Percentiles rank a stretch among this genome's conserved stretches.
Evolutionary conservation across 176 grass and related monocot species (phyloP).

Genomic region (Zizania latifolia): DNA sequence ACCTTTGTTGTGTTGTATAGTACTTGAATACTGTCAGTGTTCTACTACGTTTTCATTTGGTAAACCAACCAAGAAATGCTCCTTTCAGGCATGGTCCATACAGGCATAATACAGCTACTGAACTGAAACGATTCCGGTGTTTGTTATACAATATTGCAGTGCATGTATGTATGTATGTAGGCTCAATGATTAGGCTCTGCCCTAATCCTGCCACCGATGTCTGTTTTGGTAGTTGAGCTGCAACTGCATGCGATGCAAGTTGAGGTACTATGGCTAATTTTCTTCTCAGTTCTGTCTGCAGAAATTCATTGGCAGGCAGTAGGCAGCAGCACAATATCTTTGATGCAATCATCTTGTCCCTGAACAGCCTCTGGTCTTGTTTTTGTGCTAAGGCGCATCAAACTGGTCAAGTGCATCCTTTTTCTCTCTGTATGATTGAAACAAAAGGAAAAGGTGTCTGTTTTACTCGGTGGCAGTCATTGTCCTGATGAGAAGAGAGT

Average conservation of each 20-base stretch:
- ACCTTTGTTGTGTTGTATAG: not conserved
- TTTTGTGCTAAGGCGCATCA: too few relatives aligned
- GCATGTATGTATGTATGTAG: too few relatives aligned
- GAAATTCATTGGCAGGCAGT: not conserved
- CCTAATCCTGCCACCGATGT: constrained; percentile 22
- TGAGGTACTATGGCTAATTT: not conserved
- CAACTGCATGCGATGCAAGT: constrained; percentile 13
- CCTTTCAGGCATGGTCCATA: constrained; percentile 22
- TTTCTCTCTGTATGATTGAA: not conserved
- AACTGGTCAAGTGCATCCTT: not conserved
- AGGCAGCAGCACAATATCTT: not conserved
- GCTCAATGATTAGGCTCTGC: constrained; percentile 22
- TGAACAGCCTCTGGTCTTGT: not conserved
- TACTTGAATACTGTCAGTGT: not conserved
- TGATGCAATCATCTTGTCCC: not conserved
- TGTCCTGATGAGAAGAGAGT: not conserved
- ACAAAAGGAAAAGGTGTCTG: not conserved
- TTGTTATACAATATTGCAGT: too few relatives aligned
- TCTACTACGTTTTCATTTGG: not conserved
- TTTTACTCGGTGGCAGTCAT: not conserved
- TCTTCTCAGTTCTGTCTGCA: not conserved
- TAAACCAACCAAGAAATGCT: too few relatives aligned
- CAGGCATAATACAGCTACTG: constrained; percentile 8
- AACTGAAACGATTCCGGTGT: not conserved
- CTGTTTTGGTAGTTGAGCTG: constrained; percentile 30